Percentiles rank a stretch among this genome's conserved stretches.
phyloP scores from a whole-genome alignment of 805 yeast genomes.

The Sugiyamaella marilandica region DNA sequence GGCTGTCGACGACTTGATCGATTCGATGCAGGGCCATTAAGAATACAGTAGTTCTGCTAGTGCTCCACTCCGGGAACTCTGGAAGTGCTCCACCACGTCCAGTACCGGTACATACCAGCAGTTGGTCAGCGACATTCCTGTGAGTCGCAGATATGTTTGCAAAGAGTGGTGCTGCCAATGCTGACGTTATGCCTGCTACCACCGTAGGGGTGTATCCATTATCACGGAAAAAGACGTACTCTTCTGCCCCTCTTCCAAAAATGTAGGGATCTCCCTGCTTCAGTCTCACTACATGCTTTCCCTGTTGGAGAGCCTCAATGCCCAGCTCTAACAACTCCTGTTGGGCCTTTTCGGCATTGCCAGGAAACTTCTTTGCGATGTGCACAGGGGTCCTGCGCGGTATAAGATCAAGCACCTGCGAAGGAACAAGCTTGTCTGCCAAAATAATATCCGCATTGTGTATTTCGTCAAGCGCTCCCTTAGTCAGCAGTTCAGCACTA shows the following conservation, averaged over 20 bases:
- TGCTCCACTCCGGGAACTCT: constrained; percentile 65
- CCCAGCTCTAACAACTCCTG: constrained; percentile 75
- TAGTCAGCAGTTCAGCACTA: constrained; percentile 68
- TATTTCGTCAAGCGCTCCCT: constrained; percentile 80
- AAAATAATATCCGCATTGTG: constrained; percentile 75
- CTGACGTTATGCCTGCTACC: constrained; percentile 84
- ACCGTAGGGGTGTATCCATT: constrained; percentile 72
- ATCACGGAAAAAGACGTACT: constrained; percentile 58
- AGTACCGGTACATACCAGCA: constrained; percentile 89
- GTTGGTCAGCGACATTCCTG: constrained; percentile 87
- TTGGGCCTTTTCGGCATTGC: constrained; percentile 93
- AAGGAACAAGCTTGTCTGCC: constrained; percentile 92
- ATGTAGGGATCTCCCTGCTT: constrained; percentile 98
- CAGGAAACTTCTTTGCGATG: constrained; percentile 93
- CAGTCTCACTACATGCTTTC: constrained; percentile 76
- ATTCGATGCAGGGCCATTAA: constrained; percentile 85
- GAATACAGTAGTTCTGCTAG: constrained; percentile 75
- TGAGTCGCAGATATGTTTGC: constrained; percentile 89
- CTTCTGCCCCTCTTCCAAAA: constrained; percentile 96
- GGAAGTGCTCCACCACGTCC: constrained; percentile 86
- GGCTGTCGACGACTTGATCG: constrained; percentile 29
- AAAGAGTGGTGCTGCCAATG: constrained; percentile 79
- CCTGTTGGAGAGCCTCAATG: constrained; percentile 54
- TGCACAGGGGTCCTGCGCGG: constrained; percentile 70
- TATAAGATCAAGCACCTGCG: constrained; percentile 74